Evolutionary conservation across 2,329 filamentous ascomycete species (phyloP).

Genomic region (Penicillium sp.): DNA sequence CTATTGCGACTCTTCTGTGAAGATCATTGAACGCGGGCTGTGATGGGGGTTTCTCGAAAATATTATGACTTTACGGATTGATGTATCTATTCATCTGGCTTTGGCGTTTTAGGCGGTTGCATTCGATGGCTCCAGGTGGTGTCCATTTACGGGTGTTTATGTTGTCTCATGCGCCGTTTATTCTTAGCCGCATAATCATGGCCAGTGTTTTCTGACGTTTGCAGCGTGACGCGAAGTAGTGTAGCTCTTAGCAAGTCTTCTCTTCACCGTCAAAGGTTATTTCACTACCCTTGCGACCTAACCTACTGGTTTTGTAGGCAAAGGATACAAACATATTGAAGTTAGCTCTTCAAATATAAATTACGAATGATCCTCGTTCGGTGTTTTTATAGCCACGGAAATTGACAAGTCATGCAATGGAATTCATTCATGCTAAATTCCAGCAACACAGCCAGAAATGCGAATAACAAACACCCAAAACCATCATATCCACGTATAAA

Average conservation of each 20-base stretch:
- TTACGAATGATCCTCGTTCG: no score
- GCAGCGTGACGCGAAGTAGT: no score
- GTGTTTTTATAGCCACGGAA: no score
- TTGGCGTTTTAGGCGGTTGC: slow-evolving; percentile 10
- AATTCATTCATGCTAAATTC: slow-evolving; percentile 20
- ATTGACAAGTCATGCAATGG: slow-evolving; percentile 1
- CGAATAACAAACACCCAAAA: slow-evolving; percentile 13
- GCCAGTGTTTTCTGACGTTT: no score
- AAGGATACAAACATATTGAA: no score
- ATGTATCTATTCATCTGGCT: slow-evolving; percentile 17
- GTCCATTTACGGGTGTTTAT: not conserved
- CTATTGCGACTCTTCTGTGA: slow-evolving; percentile 48
- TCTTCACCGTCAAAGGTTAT: not conserved
- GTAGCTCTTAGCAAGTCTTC: not conserved
- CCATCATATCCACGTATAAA: slow-evolving; percentile 25
- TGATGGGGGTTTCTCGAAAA: not conserved
- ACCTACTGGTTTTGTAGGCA: no score
- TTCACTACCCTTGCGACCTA: no score
- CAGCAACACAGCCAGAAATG: slow-evolving; percentile 12
- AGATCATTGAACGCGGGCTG: slow-evolving; percentile 29
- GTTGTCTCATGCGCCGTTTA: no score
- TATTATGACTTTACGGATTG: slow-evolving; percentile 22
- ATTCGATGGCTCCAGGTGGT: not conserved
- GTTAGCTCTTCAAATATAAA: no score
- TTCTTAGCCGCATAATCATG: no score